Percentiles rank a stretch among this genome's conserved stretches.
These are phyloP conservation scores for Leccinum huronense DNA, from an alignment of 1,284 basidiomycete species.

Conservation along the genomic window DNA sequence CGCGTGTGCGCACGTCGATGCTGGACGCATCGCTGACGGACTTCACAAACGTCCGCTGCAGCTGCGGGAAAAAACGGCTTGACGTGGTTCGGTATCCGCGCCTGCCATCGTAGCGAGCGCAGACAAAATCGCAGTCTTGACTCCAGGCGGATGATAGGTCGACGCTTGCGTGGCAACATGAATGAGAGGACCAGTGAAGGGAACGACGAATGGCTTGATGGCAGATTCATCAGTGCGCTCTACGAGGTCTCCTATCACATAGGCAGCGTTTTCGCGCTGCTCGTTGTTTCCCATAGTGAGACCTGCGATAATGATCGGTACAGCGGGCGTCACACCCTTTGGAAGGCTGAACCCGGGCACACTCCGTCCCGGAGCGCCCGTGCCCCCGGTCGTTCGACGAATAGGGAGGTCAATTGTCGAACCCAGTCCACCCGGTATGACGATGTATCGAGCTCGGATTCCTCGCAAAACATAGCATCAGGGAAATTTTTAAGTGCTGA, in stretches of 20 bases:
- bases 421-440: slow-evolving; percentile 94
- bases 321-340: background rate
- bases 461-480: slow-evolving; percentile 66
- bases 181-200: slow-evolving; percentile 1
- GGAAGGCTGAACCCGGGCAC: slow-evolving; percentile 1
- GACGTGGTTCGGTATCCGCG: slow-evolving; percentile 84
- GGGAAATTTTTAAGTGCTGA: no score
- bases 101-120: slow-evolving; percentile 64
- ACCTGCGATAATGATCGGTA: slow-evolving; percentile 18
- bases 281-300: slow-evolving; percentile 1
- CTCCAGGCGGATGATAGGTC: background rate
- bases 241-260: slow-evolving; percentile 1
- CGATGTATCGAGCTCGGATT: slow-evolving; percentile 74
- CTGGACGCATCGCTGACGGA: slow-evolving; percentile 82
- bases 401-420: slow-evolving; percentile 86
- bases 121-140: background rate
- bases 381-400: slow-evolving; percentile 84
- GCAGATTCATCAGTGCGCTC: background rate
- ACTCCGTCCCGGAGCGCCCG: slow-evolving; percentile 68
- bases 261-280: slow-evolving; percentile 24
- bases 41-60: slow-evolving; percentile 97
- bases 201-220: background rate
- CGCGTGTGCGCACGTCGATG: slow-evolving; percentile 76
- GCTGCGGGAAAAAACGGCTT: slow-evolving; percentile 97
- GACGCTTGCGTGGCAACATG: background rate